Conservation (phyloP, 306 rosid genomes). For the Malus sieversii region DNA sequence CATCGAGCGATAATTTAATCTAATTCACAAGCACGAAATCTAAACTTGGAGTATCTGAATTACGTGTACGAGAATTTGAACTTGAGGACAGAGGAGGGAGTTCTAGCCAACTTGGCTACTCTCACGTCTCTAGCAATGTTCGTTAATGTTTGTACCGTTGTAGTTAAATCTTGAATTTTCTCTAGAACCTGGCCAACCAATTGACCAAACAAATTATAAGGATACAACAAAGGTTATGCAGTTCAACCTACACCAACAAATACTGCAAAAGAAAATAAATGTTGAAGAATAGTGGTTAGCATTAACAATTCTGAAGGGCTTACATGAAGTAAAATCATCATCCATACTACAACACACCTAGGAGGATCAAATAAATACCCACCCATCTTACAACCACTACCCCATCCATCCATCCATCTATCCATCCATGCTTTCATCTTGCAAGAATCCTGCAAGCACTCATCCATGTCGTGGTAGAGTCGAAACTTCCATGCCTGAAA, state of each 20-base stretch:
- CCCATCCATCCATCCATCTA: constrained; percentile 25
- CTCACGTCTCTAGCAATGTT: too few relatives aligned
- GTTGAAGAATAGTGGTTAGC: neutral
- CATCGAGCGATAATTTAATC: too few relatives aligned
- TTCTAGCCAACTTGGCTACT: neutral
- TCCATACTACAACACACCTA: constrained; percentile 30
- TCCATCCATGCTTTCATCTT: constrained; percentile 30
- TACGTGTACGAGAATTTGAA: too few relatives aligned
- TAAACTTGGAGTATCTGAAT: too few relatives aligned
- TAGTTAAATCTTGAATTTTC: neutral
- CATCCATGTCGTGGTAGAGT: constrained; percentile 9
- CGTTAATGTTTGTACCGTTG: neutral
- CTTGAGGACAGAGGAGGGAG: neutral
- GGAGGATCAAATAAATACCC: constrained; percentile 15
- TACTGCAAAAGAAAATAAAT: neutral
- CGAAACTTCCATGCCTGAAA: constrained; percentile 17
- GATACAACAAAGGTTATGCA: neutral
- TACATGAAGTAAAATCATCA: constrained; percentile 15
- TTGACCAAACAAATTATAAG: neutral
- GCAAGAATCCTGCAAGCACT: constrained; percentile 44
- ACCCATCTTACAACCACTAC: constrained; percentile 25
- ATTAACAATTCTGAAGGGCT: constrained; percentile 19
- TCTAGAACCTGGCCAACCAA: neutral
- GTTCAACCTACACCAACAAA: neutral
- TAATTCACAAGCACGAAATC: too few relatives aligned